Evolutionary conservation across 2,329 filamentous ascomycete genomes (phyloP).

Genomic region (Pseudogymnoascus sp.): DNA sequence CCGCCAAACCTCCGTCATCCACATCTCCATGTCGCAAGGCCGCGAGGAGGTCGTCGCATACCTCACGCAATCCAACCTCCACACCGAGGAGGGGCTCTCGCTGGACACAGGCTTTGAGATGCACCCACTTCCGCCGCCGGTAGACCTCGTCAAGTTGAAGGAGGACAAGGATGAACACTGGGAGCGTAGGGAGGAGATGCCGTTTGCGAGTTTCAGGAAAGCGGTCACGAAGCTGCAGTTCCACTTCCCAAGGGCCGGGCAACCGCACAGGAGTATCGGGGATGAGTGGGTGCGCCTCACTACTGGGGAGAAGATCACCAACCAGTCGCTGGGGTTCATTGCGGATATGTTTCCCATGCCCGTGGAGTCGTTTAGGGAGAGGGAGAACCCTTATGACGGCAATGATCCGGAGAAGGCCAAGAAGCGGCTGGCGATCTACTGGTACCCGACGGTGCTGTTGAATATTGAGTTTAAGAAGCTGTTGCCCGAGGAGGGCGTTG

Average conservation of each 20-base stretch:
- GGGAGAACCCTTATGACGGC: conserved; percentile 21
- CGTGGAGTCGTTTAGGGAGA: conserved; percentile 41
- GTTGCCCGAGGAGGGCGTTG: conserved; percentile 57
- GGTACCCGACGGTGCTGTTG: conserved; percentile 52
- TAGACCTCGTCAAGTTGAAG: conserved; percentile 34
- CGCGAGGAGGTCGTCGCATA: conserved; percentile 57
- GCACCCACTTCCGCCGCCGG: conserved; percentile 27
- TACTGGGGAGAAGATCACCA: conserved; percentile 53
- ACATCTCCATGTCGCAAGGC: conserved; percentile 48
- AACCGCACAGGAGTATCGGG: conserved; percentile 32
- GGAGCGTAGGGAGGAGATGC: conserved; percentile 21
- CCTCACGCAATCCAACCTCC: conserved; percentile 55
- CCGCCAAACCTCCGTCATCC: conserved; percentile 52
- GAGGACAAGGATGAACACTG: conserved; percentile 40
- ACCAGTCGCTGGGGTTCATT: conserved; percentile 55
- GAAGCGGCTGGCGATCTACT: conserved; percentile 27
- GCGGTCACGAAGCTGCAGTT: conserved; percentile 40
- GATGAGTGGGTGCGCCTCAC: conserved; percentile 62
- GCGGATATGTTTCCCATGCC: conserved; percentile 62
- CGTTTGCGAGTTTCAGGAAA: conserved; percentile 25
- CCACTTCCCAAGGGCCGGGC: conserved; percentile 41
- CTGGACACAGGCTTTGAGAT: conserved; percentile 47
- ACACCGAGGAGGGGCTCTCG: conserved; percentile 47
- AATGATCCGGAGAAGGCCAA: conserved; percentile 17
- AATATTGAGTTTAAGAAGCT: conserved; percentile 71